Evolutionary conservation across 108 stramenopile genomes (phyloP), one percentile per base, ranked within the genome.

Genomic region (Mayamaea pseudoterrestris): DNA sequence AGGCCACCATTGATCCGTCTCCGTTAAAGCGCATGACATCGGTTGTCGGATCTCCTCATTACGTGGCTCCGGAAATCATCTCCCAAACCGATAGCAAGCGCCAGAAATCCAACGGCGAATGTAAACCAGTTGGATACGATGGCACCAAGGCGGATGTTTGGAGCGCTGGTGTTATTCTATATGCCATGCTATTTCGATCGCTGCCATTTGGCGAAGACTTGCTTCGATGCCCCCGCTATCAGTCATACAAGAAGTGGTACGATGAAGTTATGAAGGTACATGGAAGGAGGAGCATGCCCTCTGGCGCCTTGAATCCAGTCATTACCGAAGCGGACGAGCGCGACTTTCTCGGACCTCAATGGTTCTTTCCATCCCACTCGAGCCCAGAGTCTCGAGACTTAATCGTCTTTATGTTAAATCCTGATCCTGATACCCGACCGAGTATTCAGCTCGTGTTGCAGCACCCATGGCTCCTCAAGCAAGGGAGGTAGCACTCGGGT

Each of bases 161-260:
- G 93, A 88, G 85, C 55, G 81, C 88, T n/a, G 93, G 93, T 37
- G 87, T 93, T 27, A 93, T 93, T 39, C 57, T 93, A 14, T 93
- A 90, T 49, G 84, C 84, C 27, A 87, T 90, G 83, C 65, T 93
- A 6, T 85, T 80, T 43, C 75, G 79, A 22, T 85, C 83, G 24
- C 56, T 93, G 3, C 93, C 93, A 4, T 93, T 93, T 61, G 93
- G 93, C 8, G 78, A 80, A 46, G 88, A 93, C 46, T 50, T 93
- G 27, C 35, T 80, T 39, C 66, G 77, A 26, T 93, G 93, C 52
- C 78, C 87, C n/a, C 61, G 92, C 21, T 93, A 63, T 47, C 84
- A 90, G 57, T 83, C 82, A 9, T 90, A 78, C 48, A 46, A 51
- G 31, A 84, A 90, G 50, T 85, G 83, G 88, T 90, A 90, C 61